A percentile compares a stretch with the other conserved stretches of the same genome.
phyloP scores from a whole-genome alignment of 495 filamentous ascomycete species.

The Bombardia bombarda region DNA sequence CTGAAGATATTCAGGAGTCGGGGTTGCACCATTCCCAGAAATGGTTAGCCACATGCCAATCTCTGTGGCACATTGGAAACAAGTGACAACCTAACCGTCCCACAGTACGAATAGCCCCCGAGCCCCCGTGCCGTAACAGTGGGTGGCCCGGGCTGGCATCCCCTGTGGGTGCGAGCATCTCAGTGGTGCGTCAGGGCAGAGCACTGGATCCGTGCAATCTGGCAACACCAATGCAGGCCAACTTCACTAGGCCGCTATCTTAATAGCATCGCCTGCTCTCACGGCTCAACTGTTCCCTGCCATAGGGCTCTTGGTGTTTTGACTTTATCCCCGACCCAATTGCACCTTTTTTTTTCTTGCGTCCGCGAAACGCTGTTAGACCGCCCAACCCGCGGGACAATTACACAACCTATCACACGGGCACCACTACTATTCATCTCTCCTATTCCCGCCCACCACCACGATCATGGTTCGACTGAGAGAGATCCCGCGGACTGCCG shows the following conservation, averaged over 20 bases:
- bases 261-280: conserved; percentile 8
- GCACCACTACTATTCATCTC: background rate
- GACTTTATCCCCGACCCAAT: conserved; percentile 8
- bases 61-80: too few relatives aligned
- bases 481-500: conserved; percentile 91
- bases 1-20: too few relatives aligned
- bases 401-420: too few relatives aligned
- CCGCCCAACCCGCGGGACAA: too few relatives aligned
- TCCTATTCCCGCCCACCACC: conserved; percentile 1
- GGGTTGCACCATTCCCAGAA: too few relatives aligned
- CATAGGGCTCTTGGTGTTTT: conserved; percentile 14
- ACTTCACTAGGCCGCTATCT: conserved; percentile 11
- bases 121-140: too few relatives aligned
- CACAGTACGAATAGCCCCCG: too few relatives aligned
- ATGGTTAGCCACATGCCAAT: too few relatives aligned
- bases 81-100: too few relatives aligned
- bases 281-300: conserved; percentile 10
- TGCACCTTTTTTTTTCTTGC: conserved; percentile 3
- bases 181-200: conserved; percentile 9
- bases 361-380: too few relatives aligned
- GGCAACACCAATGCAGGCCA: conserved; percentile 22
- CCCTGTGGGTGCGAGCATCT: conserved; percentile 12
- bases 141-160: background rate
- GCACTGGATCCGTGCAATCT: conserved; percentile 20
- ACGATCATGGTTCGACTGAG: conserved; percentile 85